These are phyloP conservation scores for Simplicillium aogashimaense DNA, from an alignment of 2,329 filamentous ascomycete genomes.

Conservation along the genomic window DNA sequence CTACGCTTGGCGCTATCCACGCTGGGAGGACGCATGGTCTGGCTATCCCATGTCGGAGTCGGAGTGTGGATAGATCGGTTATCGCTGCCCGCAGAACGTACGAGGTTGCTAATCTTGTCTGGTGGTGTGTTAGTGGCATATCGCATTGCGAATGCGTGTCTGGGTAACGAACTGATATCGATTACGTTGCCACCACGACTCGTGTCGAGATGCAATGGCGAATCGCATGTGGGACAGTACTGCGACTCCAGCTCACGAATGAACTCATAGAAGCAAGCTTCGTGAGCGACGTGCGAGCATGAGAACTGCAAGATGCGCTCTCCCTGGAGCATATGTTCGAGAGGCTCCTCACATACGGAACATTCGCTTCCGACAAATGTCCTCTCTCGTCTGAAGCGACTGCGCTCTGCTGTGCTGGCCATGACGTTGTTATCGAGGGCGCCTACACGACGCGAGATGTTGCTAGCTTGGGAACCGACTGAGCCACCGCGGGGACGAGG, in stretches of 20 bases:
- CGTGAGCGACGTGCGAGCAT: conserved; percentile 93
- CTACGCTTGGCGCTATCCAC: conserved; percentile 28
- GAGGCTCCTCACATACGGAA: conserved; percentile 89
- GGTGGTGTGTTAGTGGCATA: conserved; percentile 15
- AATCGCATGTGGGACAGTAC: conserved; percentile 88
- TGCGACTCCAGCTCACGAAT: conserved; percentile 91
- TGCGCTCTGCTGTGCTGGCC: conserved; percentile 52
- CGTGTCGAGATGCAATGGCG: conserved; percentile 82
- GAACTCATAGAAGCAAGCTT: conserved; percentile 98
- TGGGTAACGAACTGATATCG: conserved; percentile 60
- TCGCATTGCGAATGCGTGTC: conserved; percentile 10
- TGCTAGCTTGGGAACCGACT: conserved; percentile 20
- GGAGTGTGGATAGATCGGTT: conserved; percentile 42
- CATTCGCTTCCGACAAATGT: conserved; percentile 95
- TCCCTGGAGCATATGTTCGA: conserved; percentile 89
- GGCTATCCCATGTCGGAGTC: conserved; percentile 61
- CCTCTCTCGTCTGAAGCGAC: conserved; percentile 73
- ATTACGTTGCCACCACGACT: conserved; percentile 87
- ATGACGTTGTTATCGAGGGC: conserved; percentile 31
- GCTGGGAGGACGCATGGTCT: conserved; percentile 44
- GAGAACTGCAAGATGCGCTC: conserved; percentile 94
- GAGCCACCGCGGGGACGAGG: conserved; percentile 13
- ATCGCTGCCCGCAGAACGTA: conserved; percentile 67
- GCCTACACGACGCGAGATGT: conserved; percentile 22
- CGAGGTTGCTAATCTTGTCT: conserved; percentile 94